Percentiles rank a stretch among this genome's conserved stretches.
phyloP scores from a whole-genome alignment of 108 stramenopile species.

The Skeletonema potamos region DNA sequence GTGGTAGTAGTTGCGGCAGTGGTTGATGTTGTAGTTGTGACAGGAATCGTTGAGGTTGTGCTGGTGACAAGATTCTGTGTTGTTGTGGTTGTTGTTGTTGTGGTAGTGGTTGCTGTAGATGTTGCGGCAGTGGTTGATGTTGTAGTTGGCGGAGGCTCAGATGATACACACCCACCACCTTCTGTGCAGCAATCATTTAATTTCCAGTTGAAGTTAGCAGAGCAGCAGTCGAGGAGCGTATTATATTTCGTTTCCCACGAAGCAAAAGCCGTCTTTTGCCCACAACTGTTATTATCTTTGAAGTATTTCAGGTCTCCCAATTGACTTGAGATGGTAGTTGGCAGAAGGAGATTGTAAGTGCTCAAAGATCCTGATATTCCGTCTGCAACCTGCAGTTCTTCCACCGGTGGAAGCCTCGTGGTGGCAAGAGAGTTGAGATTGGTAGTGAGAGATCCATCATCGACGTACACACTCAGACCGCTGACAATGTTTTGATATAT shows the following conservation, averaged over 20 bases:
- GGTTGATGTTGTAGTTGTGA: background rate
- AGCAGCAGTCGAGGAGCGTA: conserved; percentile 2
- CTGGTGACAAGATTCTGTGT: background rate
- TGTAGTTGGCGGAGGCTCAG: background rate
- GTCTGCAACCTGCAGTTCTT: conserved; percentile 21
- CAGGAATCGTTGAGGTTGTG: background rate
- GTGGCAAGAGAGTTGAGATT: conserved; percentile 6
- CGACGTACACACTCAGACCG: conserved; percentile 5
- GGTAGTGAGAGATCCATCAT: conserved; percentile 18
- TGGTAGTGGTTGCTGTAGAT: background rate
- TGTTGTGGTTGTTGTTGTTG: too few relatives aligned
- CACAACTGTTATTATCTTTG: conserved; percentile 28
- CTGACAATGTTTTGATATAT: conserved; percentile 19
- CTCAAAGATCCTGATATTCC: conserved; percentile 5
- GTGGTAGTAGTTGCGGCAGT: too few relatives aligned
- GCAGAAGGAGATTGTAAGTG: conserved; percentile 26
- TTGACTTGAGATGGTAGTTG: conserved; percentile 36
- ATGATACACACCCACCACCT: conserved; percentile 26
- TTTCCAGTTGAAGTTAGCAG: conserved; percentile 1
- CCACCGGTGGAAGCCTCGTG: conserved; percentile 38
- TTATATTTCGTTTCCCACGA: background rate
- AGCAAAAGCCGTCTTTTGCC: conserved; percentile 18
- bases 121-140: background rate
- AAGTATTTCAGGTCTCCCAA: conserved; percentile 14
- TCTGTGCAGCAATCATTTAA: conserved; percentile 4